phyloP scores from a whole-genome alignment of 2,329 filamentous ascomycete species.

The Tolypocladium pustulatum region DNA sequence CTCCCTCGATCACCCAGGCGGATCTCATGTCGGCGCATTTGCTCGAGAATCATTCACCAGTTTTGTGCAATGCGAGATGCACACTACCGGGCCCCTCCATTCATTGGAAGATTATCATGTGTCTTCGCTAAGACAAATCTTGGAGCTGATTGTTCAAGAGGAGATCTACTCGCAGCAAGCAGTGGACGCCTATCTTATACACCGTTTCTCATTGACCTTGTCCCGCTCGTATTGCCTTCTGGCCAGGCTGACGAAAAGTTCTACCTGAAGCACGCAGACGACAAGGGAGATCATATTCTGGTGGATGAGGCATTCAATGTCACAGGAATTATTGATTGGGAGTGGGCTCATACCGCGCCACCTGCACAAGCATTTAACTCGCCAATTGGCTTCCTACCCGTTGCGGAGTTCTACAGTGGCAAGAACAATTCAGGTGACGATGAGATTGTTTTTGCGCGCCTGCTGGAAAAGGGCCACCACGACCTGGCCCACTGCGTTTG shows the following conservation, averaged over 20 bases:
- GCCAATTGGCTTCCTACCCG: constrained; percentile 25
- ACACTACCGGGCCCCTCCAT: constrained; percentile 21
- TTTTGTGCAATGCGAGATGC: constrained; percentile 16
- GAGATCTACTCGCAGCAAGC: constrained; percentile 23
- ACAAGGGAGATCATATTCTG: constrained; percentile 38
- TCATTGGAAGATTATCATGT: constrained; percentile 24
- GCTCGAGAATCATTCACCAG: constrained; percentile 26
- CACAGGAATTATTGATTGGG: constrained; percentile 37
- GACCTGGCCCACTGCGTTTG: constrained; percentile 25
- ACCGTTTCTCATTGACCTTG: constrained; percentile 29
- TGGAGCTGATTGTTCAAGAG: constrained; percentile 23
- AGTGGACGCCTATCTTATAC: constrained; percentile 28
- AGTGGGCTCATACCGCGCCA: constrained; percentile 23
- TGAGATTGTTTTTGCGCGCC: constrained; percentile 23
- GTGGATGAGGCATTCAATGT: constrained; percentile 33
- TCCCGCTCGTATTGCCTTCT: constrained; percentile 13
- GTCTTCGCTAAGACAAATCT: constrained; percentile 21
- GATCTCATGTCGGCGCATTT: constrained; percentile 21
- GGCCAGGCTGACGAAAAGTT: constrained; percentile 18
- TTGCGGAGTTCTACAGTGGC: constrained; percentile 29
- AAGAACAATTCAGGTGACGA: constrained; percentile 24
- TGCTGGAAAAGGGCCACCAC: constrained; percentile 19
- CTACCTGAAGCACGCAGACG: constrained; percentile 29
- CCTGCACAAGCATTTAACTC: constrained; percentile 30
- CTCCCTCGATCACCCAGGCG: constrained; percentile 18